Evolutionary conservation across 2,329 filamentous ascomycete genomes (phyloP), one percentile per base, ranked within the genome.

Genomic region (Orbilia ellipsospora): DNA sequence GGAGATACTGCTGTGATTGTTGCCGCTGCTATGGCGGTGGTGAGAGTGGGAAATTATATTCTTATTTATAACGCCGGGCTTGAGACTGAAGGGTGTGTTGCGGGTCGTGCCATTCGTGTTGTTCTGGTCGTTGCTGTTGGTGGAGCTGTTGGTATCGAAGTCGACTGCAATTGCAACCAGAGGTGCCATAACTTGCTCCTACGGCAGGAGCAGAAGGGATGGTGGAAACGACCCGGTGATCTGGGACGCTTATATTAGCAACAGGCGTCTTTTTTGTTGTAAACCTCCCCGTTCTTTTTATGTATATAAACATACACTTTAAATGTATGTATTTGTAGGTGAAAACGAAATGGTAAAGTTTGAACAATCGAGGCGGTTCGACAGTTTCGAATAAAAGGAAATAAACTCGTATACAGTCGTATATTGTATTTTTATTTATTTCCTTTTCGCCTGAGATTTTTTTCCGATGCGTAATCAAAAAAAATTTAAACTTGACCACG

Each of bases 171-270:
- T 57, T 50, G 72, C 72, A 36, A 75, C 52, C 48, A 75, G 59
- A 55, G 63, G 63, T 50, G 72, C 72, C 72, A 75, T 75, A 68
- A 68, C 64, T 55, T 48, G 54, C 64, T 74, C 57, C 62, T 42
- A 50, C 42, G 52, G 48, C 57, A 59, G 70, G 70, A 74, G 69
- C 55, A 42, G 28, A 8, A 51, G 20, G 36, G 42, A 51, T n/a
- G 57, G n/a, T n/a, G 5, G 18, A 52, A 67, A 60, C 26, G 42
- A 62, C 40, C 20, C 42, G 13, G 36, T 23, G 26, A 20, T 57
- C 40, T 23, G 31, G 54, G 16, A 40, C 54, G 15, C 54, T 57
- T 57, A 57, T 57, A 57, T 57, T 57, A 57, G 54, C n/a, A 57
- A 57, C 54, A 44, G 18, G n/a, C 28, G 54, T 48, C 16, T 23